A percentile compares a stretch with the other conserved stretches of the same genome.
These are phyloP conservation scores for Hymenoscyphus linearis DNA, from an alignment of 2,329 filamentous ascomycete species.

Conservation along the genomic window DNA sequence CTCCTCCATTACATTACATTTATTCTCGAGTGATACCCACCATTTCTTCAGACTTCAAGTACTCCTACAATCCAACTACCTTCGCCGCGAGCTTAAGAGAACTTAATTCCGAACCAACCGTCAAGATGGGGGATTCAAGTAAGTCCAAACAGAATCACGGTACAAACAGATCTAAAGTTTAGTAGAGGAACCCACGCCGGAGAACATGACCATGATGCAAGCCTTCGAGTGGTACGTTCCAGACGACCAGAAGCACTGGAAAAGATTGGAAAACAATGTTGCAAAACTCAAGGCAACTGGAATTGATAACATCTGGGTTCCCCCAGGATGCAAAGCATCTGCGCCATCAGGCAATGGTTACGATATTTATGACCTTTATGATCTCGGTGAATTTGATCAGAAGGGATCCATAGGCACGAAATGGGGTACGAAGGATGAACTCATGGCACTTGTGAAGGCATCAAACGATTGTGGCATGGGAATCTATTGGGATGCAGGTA, in stretches of 20 bases:
- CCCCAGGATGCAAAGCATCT: constrained; percentile 65
- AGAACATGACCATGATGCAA: constrained; percentile 58
- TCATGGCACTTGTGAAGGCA: constrained; percentile 45
- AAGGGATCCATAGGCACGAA: constrained; percentile 60
- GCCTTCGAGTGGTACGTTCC: constrained; percentile 70
- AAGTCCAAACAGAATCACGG: background rate
- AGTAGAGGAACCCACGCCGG: constrained; percentile 32
- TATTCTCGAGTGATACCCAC: background rate
- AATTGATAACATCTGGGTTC: constrained; percentile 61
- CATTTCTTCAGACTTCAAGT: background rate
- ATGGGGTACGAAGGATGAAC: constrained; percentile 61
- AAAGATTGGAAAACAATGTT: constrained; percentile 47
- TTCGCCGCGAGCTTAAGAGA: background rate
- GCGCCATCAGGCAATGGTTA: constrained; percentile 60
- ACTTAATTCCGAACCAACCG: background rate
- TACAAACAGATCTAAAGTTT: background rate
- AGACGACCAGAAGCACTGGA: constrained; percentile 55
- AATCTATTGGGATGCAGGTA: constrained; percentile 58
- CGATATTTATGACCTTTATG: constrained; percentile 65
- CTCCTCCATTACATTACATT: background rate
- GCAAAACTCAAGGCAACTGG: constrained; percentile 53
- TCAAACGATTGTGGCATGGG: constrained; percentile 50
- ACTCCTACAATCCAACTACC: background rate
- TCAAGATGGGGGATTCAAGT: constrained; percentile 20
- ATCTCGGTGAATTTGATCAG: constrained; percentile 68